A percentile compares a stretch with the other conserved stretches of the same genome.
These are phyloP conservation scores for Cocos nucifera DNA, from an alignment of 176 grass and related monocot species.

Conservation along the genomic window DNA sequence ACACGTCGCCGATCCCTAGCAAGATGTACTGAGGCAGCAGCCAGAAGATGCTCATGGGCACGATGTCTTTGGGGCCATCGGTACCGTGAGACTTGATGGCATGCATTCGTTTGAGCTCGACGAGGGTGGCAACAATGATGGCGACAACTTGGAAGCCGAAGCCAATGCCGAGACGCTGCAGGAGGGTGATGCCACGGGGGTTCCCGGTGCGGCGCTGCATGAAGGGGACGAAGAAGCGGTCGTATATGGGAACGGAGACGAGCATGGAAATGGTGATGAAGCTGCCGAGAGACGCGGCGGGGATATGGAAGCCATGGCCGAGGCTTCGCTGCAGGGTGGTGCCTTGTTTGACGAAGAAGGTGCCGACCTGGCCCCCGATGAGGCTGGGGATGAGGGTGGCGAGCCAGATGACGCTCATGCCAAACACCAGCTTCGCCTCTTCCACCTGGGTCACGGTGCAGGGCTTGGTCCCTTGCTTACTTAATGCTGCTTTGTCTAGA, in stretches of 20 bases:
- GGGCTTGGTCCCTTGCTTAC: too few relatives aligned
- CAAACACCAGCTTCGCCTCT: conserved; percentile 1
- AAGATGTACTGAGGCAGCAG: conserved; percentile 65
- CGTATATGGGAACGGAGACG: conserved; percentile 51
- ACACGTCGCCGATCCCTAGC: conserved; percentile 58
- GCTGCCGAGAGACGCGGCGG: conserved; percentile 47
- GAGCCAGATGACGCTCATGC: neutral
- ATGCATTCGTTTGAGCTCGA: conserved; percentile 44
- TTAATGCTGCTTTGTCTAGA: too few relatives aligned
- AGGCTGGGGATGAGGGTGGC: conserved; percentile 1
- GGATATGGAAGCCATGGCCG: conserved; percentile 27
- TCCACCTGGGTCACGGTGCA: conserved; percentile 7
- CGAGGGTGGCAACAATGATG: conserved; percentile 35
- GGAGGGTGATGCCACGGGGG: conserved; percentile 59
- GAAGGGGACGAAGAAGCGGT: conserved; percentile 58
- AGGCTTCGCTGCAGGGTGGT: conserved; percentile 1
- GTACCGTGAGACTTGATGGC: conserved; percentile 1
- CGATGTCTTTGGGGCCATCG: conserved; percentile 9
- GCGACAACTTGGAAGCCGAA: conserved; percentile 32
- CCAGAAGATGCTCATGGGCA: conserved; percentile 76
- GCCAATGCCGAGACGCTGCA: conserved; percentile 56
- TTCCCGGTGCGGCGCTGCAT: conserved; percentile 41
- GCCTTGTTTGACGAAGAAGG: conserved; percentile 9
- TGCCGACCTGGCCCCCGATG: neutral
- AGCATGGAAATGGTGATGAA: conserved; percentile 54